These are phyloP conservation scores for Myrica gale DNA, from an alignment of 306 rosid species.

Conservation along the genomic window DNA sequence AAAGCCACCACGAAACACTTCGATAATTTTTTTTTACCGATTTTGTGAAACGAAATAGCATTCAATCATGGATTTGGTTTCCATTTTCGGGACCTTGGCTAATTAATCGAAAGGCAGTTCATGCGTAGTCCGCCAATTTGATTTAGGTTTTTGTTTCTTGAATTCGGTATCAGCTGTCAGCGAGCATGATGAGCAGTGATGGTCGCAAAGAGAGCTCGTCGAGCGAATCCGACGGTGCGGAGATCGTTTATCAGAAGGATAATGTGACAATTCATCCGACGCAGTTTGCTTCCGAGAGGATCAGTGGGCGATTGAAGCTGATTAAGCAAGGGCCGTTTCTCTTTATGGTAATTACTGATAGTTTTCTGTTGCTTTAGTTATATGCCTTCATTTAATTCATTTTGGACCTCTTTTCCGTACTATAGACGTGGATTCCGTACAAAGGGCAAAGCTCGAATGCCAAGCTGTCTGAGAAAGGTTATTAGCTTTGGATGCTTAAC, in stretches of 20 bases:
- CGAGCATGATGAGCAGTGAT: constrained; percentile 61
- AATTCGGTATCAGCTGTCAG: constrained; percentile 51
- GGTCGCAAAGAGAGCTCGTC: constrained; percentile 64
- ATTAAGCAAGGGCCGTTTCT: constrained; percentile 71
- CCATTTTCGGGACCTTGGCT: not conserved
- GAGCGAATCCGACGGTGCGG: constrained; percentile 67
- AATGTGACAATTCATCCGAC: constrained; percentile 97
- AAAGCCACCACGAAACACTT: not conserved
- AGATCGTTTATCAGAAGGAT: constrained; percentile 68
- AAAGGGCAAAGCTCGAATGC: constrained; percentile 66
- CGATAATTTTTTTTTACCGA: not conserved
- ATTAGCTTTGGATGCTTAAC: constrained; percentile 20
- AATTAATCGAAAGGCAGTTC: not conserved
- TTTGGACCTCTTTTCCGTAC: not conserved
- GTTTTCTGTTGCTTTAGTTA: not conserved
- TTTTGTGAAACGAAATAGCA: constrained; percentile 1
- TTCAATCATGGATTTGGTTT: constrained; percentile 32
- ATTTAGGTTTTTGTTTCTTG: constrained; percentile 7
- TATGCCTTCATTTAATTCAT: not conserved
- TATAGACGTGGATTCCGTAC: constrained; percentile 88
- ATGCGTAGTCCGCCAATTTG: constrained; percentile 13
- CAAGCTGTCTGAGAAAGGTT: constrained; percentile 78
- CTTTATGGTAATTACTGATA: constrained; percentile 52
- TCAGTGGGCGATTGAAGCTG: constrained; percentile 82
- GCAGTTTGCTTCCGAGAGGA: constrained; percentile 76